phyloP scores from a whole-genome alignment of 352 stramenopile genomes.

The Aphanomyces astaci region DNA sequence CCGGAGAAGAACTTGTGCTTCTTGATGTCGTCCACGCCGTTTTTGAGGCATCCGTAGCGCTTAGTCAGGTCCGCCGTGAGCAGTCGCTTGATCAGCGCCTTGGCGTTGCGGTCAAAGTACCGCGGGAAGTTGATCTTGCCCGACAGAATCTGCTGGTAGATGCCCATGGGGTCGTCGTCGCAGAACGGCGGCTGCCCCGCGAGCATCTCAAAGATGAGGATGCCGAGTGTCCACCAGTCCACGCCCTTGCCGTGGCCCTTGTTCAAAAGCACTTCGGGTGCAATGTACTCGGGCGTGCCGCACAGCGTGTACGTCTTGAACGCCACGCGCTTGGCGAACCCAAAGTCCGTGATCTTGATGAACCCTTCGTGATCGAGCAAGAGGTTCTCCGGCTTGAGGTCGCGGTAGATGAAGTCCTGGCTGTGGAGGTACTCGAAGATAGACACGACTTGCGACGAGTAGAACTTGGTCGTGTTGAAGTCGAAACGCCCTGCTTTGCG shows the following conservation, averaged over 20 bases:
- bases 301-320: conserved; percentile 95
- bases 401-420: conserved; percentile 96
- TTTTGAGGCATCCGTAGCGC: conserved; percentile 94
- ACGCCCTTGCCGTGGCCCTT: conserved; percentile 87
- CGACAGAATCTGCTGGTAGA: conserved; percentile 93
- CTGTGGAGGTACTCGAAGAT: conserved; percentile 97
- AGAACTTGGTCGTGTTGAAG: conserved; percentile 89
- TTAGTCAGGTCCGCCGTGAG: conserved; percentile 94
- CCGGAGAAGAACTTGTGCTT: conserved; percentile 94
- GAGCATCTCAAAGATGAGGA: conserved; percentile 97
- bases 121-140: conserved; percentile 92
- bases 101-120: conserved; percentile 93
- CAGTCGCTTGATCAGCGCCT: conserved; percentile 95
- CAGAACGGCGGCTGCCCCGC: conserved; percentile 93
- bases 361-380: conserved; percentile 92
- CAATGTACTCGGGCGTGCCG: conserved; percentile 91
- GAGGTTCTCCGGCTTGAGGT: conserved; percentile 94
- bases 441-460: conserved; percentile 88
- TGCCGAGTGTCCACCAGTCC: conserved; percentile 95
- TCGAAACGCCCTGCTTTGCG: conserved; percentile 91
- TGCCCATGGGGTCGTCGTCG: conserved; percentile 93
- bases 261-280: conserved; percentile 86
- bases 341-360: conserved; percentile 95
- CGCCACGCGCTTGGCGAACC: conserved; percentile 89
- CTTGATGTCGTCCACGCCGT: conserved; percentile 93